These are phyloP conservation scores for Vigna mungo DNA, from an alignment of 306 rosid genomes.

Conservation along the genomic window DNA sequence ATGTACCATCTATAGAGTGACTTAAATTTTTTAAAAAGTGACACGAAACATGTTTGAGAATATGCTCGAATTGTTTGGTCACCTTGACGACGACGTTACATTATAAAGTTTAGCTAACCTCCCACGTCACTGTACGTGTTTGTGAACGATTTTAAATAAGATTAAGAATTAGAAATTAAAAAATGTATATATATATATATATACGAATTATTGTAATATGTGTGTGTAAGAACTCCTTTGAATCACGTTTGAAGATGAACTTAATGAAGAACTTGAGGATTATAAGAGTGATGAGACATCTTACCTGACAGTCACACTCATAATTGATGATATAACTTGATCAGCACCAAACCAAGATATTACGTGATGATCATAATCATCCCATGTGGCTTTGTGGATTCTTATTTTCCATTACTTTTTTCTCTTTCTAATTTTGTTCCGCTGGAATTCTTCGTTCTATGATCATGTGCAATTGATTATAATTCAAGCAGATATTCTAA, in stretches of 20 bases:
- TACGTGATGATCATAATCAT: constrained; percentile 4
- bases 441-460: background rate
- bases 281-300: constrained; percentile 40
- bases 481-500: background rate
- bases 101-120: constrained; percentile 19
- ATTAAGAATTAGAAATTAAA: background rate
- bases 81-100: constrained; percentile 30
- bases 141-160: background rate
- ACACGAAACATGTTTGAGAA: constrained; percentile 36
- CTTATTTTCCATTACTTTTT: background rate
- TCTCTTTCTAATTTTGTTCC: background rate
- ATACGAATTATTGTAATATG: no score
- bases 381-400: constrained; percentile 7
- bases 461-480: constrained; percentile 1
- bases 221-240: no score
- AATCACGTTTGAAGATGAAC: background rate
- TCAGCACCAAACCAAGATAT: constrained; percentile 7
- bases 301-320: constrained; percentile 37
- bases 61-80: constrained; percentile 24
- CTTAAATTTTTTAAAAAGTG: background rate
- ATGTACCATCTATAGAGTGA: constrained; percentile 6
- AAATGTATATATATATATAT: no score
- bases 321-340: constrained; percentile 21
- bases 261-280: constrained; percentile 6
- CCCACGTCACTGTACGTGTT: background rate